Evolutionary conservation across 1,139 yeast genomes (phyloP).

Genomic region (Williopsis jadinii): DNA sequence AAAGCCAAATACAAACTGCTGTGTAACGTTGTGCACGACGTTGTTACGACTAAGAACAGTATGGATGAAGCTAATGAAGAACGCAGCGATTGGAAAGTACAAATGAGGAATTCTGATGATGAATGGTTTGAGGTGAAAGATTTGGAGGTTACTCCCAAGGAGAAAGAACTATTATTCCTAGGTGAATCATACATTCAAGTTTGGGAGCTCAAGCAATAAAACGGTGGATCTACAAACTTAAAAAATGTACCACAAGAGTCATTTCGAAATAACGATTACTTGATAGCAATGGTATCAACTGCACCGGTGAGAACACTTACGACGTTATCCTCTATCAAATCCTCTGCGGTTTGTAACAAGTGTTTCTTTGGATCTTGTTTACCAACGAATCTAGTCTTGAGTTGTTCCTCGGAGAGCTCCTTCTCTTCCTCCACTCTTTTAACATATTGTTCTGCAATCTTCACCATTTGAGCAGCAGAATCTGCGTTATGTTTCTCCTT

Average conservation of each 20-base stretch:
- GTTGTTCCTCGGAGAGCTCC: conserved; percentile 79
- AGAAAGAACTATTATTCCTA: conserved; percentile 54
- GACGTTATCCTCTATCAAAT: conserved; percentile 81
- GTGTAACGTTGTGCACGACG: conserved; percentile 45
- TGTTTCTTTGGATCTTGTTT: conserved; percentile 99
- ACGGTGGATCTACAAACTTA: background rate
- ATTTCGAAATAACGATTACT: conserved; percentile 28
- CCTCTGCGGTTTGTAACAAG: conserved; percentile 81
- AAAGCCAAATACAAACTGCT: conserved; percentile 36
- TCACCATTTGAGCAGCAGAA: conserved; percentile 75
- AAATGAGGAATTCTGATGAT: conserved; percentile 34
- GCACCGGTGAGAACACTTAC: conserved; percentile 82
- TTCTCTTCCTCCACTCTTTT: conserved; percentile 90
- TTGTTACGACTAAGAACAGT: conserved; percentile 9
- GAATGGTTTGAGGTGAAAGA: conserved; percentile 58
- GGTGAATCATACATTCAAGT: conserved; percentile 60
- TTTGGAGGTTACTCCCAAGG: conserved; percentile 37
- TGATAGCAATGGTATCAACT: conserved; percentile 79
- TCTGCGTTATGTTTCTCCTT: conserved; percentile 73
- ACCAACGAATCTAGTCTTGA: conserved; percentile 94
- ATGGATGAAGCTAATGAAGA: conserved; percentile 25
- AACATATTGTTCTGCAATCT: conserved; percentile 84
- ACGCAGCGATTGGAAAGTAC: conserved; percentile 42
- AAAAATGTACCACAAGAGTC: background rate
- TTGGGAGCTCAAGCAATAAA: conserved; percentile 39